A percentile compares a stretch with the other conserved stretches of the same genome.
phyloP scores from a whole-genome alignment of 2,329 filamentous ascomycete species.

The Colletotrichum phormii region DNA sequence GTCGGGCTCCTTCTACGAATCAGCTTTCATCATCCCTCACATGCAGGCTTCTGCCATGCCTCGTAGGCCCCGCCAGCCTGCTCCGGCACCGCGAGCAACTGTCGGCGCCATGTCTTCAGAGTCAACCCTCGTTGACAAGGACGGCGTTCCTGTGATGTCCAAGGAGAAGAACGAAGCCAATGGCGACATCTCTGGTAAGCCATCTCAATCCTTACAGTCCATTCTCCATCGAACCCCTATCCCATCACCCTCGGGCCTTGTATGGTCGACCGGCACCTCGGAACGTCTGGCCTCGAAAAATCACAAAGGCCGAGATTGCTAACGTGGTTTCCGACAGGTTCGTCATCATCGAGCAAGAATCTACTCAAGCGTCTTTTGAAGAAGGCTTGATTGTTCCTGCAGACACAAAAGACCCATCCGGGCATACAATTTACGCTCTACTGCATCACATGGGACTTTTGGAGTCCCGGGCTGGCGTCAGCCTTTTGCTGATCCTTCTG shows the following conservation, averaged over 20 bases:
- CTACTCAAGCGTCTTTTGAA: constrained; percentile 33
- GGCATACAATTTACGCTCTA: no score
- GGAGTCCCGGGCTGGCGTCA: not conserved
- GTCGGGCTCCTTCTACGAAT: constrained; percentile 32
- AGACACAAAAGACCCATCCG: not conserved
- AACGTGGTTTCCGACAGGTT: not conserved
- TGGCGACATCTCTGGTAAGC: constrained; percentile 9
- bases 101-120: constrained; percentile 30
- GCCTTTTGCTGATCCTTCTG: not conserved
- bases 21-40: constrained; percentile 28
- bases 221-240: no score
- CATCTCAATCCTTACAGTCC: not conserved
- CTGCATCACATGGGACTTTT: not conserved
- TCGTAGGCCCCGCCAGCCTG: constrained; percentile 21
- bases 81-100: not conserved
- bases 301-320: not conserved
- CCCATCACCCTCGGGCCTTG: not conserved
- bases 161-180: constrained; percentile 29
- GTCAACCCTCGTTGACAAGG: constrained; percentile 32
- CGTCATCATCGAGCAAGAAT: constrained; percentile 21
- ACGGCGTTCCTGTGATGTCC: constrained; percentile 14
- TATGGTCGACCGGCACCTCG: not conserved
- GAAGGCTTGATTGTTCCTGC: constrained; percentile 5
- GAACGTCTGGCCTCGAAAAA: not conserved
- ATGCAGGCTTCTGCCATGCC: constrained; percentile 33